Conservation (phyloP, 805 yeast species). For the Ogataea dorogensis region DNA sequence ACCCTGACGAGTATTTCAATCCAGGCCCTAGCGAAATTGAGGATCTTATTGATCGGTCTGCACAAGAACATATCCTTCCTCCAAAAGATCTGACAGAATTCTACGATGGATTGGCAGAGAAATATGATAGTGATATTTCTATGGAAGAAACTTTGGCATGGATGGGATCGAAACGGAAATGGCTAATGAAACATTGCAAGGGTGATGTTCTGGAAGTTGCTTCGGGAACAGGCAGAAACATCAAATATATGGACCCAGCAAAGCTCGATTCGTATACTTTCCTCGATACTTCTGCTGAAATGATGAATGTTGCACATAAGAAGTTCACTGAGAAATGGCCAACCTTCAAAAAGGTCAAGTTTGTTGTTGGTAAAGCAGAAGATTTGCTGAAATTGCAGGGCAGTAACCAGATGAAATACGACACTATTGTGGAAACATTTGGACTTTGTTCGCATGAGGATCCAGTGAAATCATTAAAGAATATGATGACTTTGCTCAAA, state of each 20-base stretch:
- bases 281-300: slow-evolving; percentile 77
- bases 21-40: slow-evolving; percentile 37
- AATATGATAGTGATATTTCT: slow-evolving; percentile 77
- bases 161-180: slow-evolving; percentile 65
- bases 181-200: slow-evolving; percentile 71
- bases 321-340: slow-evolving; percentile 74
- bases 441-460: slow-evolving; percentile 96
- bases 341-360: slow-evolving; percentile 67
- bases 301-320: slow-evolving; percentile 77
- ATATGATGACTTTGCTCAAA: slow-evolving; percentile 68
- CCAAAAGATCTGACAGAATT: slow-evolving; percentile 79
- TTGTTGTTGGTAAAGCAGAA: slow-evolving; percentile 89
- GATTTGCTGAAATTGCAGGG: slow-evolving; percentile 55
- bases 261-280: slow-evolving; percentile 73
- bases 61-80: slow-evolving; percentile 50
- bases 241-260: slow-evolving; percentile 65
- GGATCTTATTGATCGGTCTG: slow-evolving; percentile 28
- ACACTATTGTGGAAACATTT: slow-evolving; percentile 90
- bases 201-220: slow-evolving; percentile 96
- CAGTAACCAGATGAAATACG: slow-evolving; percentile 57
- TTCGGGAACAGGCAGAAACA: slow-evolving; percentile 94
- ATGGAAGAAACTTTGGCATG: slow-evolving; percentile 65
- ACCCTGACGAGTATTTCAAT: slow-evolving; percentile 27
- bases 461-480: slow-evolving; percentile 77
- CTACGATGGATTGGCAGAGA: slow-evolving; percentile 73